Conservation (phyloP, 1,284 basidiomycete species). For the Trichosporon coremiiforme region DNA sequence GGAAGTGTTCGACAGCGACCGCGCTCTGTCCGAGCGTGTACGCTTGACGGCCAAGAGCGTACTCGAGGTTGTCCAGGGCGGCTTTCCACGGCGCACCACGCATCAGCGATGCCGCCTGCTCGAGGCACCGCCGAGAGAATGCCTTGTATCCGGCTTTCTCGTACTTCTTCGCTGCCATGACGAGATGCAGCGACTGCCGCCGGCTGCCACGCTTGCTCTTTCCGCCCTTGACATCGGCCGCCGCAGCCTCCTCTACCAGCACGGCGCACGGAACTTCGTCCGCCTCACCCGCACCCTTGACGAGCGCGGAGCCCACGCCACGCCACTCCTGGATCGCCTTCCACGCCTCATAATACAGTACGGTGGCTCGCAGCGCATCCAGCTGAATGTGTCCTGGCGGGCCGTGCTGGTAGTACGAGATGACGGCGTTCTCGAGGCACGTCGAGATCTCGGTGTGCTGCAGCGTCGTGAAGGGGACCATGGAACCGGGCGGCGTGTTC, state of each 20-base stretch:
- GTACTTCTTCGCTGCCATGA: constrained; percentile 60
- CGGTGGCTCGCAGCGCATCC: constrained; percentile 54
- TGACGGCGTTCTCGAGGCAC: constrained; percentile 55
- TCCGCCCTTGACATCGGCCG: constrained; percentile 53
- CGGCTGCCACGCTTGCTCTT: constrained; percentile 45
- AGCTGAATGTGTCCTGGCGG: constrained; percentile 48
- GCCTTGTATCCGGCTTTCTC: constrained; percentile 61
- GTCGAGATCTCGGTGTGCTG: constrained; percentile 53
- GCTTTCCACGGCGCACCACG: constrained; percentile 55
- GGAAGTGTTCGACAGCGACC: constrained; percentile 58
- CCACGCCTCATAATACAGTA: constrained; percentile 58
- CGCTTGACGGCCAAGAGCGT: constrained; percentile 60
- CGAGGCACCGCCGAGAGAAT: constrained; percentile 56
- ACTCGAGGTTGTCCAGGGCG: constrained; percentile 58
- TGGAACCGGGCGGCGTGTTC: constrained; percentile 39
- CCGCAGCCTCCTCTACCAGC: constrained; percentile 61
- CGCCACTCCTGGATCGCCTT: constrained; percentile 52
- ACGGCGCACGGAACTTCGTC: constrained; percentile 61
- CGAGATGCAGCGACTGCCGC: constrained; percentile 58
- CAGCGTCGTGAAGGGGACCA: constrained; percentile 44
- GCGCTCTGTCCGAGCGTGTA: constrained; percentile 59
- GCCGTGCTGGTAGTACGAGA: constrained; percentile 41
- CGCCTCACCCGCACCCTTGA: constrained; percentile 53
- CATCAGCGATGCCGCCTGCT: constrained; percentile 53
- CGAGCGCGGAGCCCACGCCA: constrained; percentile 47